Conservation (phyloP, 1,139 yeast genomes). For the Suhomyces guaymorum region DNA sequence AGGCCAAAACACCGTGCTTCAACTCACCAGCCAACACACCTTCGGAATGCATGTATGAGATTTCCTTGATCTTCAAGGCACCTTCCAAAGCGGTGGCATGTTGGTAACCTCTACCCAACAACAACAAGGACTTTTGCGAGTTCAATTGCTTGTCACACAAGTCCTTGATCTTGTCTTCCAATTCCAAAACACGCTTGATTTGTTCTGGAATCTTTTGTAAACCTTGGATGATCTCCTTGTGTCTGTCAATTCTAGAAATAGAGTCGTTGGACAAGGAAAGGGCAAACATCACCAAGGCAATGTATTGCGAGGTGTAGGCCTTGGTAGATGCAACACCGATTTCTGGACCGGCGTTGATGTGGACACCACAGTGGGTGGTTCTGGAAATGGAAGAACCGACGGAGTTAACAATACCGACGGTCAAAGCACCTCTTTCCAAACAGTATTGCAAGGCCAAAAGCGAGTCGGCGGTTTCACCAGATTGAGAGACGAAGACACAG, state of each 20-base stretch:
- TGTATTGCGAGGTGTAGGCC: constrained; percentile 97
- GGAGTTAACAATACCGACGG: constrained; percentile 90
- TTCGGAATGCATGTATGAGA: constrained; percentile 98
- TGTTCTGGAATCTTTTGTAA: constrained; percentile 83
- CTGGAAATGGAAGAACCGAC: constrained; percentile 97
- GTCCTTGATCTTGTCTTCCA: constrained; percentile 72
- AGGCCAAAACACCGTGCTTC: constrained; percentile 97
- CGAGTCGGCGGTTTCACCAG: constrained; percentile 99
- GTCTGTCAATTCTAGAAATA: constrained; percentile 72
- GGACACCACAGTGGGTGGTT: constrained; percentile 98
- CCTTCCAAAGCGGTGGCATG: constrained; percentile 98
- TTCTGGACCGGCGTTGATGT: constrained; percentile 99
- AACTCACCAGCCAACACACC: constrained; percentile 99
- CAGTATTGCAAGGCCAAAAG: constrained; percentile 95
- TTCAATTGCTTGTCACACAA: constrained; percentile 74
- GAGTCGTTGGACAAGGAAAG: constrained; percentile 90
- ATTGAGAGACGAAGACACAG: constrained; percentile 95
- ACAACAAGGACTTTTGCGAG: constrained; percentile 80
- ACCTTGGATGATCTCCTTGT: constrained; percentile 83
- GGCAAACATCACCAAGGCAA: constrained; percentile 97
- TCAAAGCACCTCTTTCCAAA: constrained; percentile 94
- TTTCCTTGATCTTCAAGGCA: constrained; percentile 96
- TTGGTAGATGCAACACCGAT: constrained; percentile 99
- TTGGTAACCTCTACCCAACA: constrained; percentile 97
- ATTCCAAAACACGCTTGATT: constrained; percentile 70